Base-by-base conservation (phyloP, 345 rosid genomes). In the Salix brachista region DNA sequence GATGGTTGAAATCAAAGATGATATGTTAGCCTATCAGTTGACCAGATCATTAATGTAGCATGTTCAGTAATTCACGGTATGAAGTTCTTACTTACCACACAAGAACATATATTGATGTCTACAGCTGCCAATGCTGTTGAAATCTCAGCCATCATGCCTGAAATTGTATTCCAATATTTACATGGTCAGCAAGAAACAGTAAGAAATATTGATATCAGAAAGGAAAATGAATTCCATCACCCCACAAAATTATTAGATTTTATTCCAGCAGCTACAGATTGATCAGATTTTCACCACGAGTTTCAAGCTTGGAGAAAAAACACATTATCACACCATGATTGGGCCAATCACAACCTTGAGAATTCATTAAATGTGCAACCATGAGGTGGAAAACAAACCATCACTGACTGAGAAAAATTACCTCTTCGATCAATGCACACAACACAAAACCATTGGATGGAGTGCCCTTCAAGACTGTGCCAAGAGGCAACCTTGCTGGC, bases 381-480 rank as follows among this genome's bases (percentile, higher is more conserved):
- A 46, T 12, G 50, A 46, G 50, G 50, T 14, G 50, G 50, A 14
- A 12, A 46, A 46, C 50, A 46, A 46, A 46, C 18, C 48, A 39
- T 41, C 26, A 61, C 54, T 14, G 58, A 71, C 69, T 17, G 23
- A 42, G 60, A 71, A 83, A 32, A 77, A 41, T 80, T 85, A 93
- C 99, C 98, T 90, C 76, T 93, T 73, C 91, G 89, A 84, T 92
- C 93, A 78, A 90, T 89, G 86, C 94, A 96, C 68, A 90, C 93
- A 50, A 96, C 94, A 79, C 86, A 89, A 72, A 96, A 85, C 99
- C 99, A 96, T 12, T 87, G 97, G 75, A 96, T 86, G 65, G 96
- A 91, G 77, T 91, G 97, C 73, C 97, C 98, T 82, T 91, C 97
- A 60, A 83, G 89, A 89, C 86, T 93, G 83, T 96, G 97, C 99